Base-by-base conservation (phyloP, 108 stramenopile species). In the Chaetoceros muelleri region DNA sequence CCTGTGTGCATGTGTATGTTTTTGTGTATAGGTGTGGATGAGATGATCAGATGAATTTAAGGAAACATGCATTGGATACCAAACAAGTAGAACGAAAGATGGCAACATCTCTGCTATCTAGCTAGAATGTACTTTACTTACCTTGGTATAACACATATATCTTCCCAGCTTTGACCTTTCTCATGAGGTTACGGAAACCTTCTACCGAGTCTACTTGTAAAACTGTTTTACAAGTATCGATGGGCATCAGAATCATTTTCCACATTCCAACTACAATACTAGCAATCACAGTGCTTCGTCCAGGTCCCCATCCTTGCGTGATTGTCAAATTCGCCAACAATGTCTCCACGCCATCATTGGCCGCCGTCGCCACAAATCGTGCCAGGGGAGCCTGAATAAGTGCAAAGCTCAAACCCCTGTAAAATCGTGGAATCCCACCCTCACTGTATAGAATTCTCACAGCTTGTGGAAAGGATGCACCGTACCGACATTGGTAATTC, bases 201-300 rank as follows among this genome's bases (percentile, higher is more conserved):
- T 70, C 70, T 19, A 34, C 60, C 1, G 70, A 59, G 64, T 95
- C 90, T 25, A 98, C 95, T 67, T 96, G 95, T 28, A 98, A 74
- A n/a, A 95, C 91, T 0, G 94, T 95, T 66, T 98, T 98, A 70
- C 82, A 90, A 0, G 95, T 96, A 70, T 98, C 97, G 34, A 98
- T 78, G 20, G 89, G 95, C 85, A 89, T 90, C 20, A 95, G 74
- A 3, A 84, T 13, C 30, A 93, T 81, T n/a, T 95, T 69, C 61
- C 80, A 93, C 22, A 78, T 44, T 18, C 87, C 97, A 10, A 95
- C 94, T 23, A 91, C 64, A 13, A 90, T 13, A 44, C 75, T 69
- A 22, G 84, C 86, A 21, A 93, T 67, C 5, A 88, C 57, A 21
- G 93, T 93, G 23, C 78, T 73, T 21, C 79, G 34, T 31, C 75